Conservation (phyloP, 2,329 filamentous ascomycete species). For the Colletotrichum spaethianum region DNA sequence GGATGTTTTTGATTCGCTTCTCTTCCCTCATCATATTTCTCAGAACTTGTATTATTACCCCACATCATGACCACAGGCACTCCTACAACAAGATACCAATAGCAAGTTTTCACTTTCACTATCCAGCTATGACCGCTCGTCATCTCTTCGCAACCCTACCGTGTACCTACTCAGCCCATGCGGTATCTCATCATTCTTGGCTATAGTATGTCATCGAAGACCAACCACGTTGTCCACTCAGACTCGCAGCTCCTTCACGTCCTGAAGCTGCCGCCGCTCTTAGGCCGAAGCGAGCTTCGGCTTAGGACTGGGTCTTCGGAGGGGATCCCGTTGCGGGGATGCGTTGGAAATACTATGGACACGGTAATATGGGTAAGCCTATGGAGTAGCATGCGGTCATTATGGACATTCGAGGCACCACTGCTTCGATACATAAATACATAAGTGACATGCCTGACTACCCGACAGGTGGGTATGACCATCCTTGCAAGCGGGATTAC, state of each 20-base stretch:
- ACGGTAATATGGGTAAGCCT: neutral
- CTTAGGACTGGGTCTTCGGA: too few species aligned
- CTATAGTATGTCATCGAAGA: neutral
- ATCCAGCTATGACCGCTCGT: neutral
- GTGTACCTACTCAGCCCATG: neutral
- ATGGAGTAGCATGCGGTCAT: neutral
- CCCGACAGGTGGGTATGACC: neutral
- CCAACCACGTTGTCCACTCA: neutral
- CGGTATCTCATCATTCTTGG: neutral
- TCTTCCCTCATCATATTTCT: neutral
- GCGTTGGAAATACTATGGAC: neutral
- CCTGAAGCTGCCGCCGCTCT: too few species aligned
- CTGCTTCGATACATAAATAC: neutral
- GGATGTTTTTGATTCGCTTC: neutral
- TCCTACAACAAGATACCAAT: neutral
- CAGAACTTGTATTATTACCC: neutral
- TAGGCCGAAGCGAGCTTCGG: too few species aligned
- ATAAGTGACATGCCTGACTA: neutral
- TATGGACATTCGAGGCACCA: neutral
- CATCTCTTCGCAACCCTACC: neutral
- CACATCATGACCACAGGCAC: neutral
- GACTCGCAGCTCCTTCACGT: too few species aligned
- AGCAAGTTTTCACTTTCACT: neutral
- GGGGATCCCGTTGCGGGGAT: neutral
- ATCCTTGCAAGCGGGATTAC: neutral